These are phyloP conservation scores for Xylariaceae sp. DNA, from an alignment of 2,329 filamentous ascomycete genomes.

Conservation along the genomic window DNA sequence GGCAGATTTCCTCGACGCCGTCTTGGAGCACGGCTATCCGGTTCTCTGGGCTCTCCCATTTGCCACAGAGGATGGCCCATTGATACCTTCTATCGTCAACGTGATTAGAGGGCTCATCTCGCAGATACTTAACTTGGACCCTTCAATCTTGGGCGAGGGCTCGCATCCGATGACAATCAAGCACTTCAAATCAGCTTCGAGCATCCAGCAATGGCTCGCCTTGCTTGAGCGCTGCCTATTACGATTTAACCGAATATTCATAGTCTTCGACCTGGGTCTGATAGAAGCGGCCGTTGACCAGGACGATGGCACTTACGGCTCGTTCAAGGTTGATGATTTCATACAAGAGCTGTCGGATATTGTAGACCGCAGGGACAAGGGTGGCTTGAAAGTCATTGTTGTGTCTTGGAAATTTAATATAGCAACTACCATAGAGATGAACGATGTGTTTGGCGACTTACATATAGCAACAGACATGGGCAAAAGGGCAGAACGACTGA, in stretches of 20 bases:
- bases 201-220: not conserved
- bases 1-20: conserved; percentile 6
- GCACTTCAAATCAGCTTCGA: conserved; percentile 1
- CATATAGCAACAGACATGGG: conserved; percentile 6
- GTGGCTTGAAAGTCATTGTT: conserved; percentile 3
- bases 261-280: conserved; percentile 1
- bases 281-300: not conserved
- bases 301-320: not conserved
- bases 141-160: conserved; percentile 1
- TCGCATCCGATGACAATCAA: not conserved
- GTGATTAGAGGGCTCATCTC: conserved; percentile 2
- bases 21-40: conserved; percentile 3
- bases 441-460: conserved; percentile 3
- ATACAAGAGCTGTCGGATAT: conserved; percentile 2
- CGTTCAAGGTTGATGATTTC: conserved; percentile 2
- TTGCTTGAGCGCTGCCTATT: conserved; percentile 1
- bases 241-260: not conserved
- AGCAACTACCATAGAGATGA: not conserved
- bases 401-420: conserved; percentile 1
- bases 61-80: not conserved
- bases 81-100: not conserved
- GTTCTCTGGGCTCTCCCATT: conserved; percentile 6
- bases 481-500: conserved; percentile 4
- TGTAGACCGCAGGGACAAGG: not conserved
- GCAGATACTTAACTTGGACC: conserved; percentile 1